These are phyloP conservation scores for Annulohypoxylon truncatum DNA, from an alignment of 2,329 filamentous ascomycete genomes.

Conservation along the genomic window DNA sequence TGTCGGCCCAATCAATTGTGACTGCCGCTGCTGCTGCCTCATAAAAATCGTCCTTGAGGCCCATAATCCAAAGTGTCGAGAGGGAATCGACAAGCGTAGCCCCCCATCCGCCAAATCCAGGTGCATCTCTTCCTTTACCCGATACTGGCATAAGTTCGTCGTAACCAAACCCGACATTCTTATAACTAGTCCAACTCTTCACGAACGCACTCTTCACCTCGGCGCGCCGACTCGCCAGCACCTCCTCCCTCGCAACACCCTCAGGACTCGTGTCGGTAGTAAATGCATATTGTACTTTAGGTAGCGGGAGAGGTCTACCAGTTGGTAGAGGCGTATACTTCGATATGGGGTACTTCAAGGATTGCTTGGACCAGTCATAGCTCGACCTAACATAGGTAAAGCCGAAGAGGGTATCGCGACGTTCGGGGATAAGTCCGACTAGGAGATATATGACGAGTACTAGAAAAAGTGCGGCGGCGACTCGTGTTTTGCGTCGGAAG, in stretches of 20 bases:
- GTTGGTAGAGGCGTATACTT: constrained; percentile 45
- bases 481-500: constrained; percentile 45
- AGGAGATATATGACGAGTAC: constrained; percentile 45
- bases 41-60: constrained; percentile 65
- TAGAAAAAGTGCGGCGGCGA: constrained; percentile 37
- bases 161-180: constrained; percentile 47
- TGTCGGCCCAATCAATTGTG: constrained; percentile 62
- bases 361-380: constrained; percentile 49
- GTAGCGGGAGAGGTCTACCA: constrained; percentile 42
- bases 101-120: constrained; percentile 55
- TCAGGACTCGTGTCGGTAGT: constrained; percentile 43
- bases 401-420: constrained; percentile 42
- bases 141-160: constrained; percentile 49
- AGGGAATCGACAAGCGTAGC: constrained; percentile 70
- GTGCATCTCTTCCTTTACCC: constrained; percentile 43
- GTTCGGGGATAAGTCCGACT: constrained; percentile 45
- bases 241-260: constrained; percentile 42
- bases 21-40: constrained; percentile 62
- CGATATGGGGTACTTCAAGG: constrained; percentile 43
- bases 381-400: constrained; percentile 46
- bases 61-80: constrained; percentile 73
- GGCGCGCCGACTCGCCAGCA: constrained; percentile 47
- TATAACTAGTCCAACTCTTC: constrained; percentile 64
- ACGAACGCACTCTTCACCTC: constrained; percentile 58
- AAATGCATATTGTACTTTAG: constrained; percentile 47